Evolutionary conservation across 2,329 filamentous ascomycete species (phyloP).

Genomic region (Claviceps purpurea): DNA sequence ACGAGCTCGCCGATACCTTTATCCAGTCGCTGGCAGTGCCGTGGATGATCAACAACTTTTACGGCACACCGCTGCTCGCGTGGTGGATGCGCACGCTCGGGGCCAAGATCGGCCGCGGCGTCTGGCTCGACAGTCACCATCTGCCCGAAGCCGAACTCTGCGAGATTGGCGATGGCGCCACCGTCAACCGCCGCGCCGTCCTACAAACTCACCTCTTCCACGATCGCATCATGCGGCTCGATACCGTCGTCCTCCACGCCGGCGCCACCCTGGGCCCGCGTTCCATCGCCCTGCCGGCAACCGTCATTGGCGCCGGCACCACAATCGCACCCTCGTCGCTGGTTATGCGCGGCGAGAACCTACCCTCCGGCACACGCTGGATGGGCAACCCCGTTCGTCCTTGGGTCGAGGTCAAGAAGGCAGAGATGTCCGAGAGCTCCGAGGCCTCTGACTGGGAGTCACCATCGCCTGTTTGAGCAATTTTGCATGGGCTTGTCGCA

Average conservation of each 20-base stretch:
- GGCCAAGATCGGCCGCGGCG: conserved; percentile 10
- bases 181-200: conserved; percentile 10
- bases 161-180: conserved; percentile 8
- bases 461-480: too few species aligned
- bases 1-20: conserved; percentile 45
- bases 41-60: conserved; percentile 7
- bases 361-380: conserved; percentile 10
- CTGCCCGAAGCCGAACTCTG: conserved; percentile 11
- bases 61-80: conserved; percentile 10
- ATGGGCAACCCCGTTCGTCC: conserved; percentile 11
- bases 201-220: conserved; percentile 12
- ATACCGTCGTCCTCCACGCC: conserved; percentile 8
- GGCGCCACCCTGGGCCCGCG: conserved; percentile 11
- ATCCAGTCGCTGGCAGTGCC: conserved; percentile 25
- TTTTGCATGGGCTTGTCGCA: too few species aligned
- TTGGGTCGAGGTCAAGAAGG: conserved; percentile 5
- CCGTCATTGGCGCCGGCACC: conserved; percentile 9
- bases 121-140: conserved; percentile 12
- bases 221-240: conserved; percentile 12
- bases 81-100: conserved; percentile 10
- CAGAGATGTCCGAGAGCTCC: conserved; percentile 1
- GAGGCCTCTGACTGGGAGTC: conserved; percentile 4
- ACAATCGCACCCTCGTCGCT: conserved; percentile 10
- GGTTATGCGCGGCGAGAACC: conserved; percentile 12
- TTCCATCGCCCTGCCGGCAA: conserved; percentile 10